phyloP scores from a whole-genome alignment of 2,329 filamentous ascomycete species.

The Colletotrichum musicola region DNA sequence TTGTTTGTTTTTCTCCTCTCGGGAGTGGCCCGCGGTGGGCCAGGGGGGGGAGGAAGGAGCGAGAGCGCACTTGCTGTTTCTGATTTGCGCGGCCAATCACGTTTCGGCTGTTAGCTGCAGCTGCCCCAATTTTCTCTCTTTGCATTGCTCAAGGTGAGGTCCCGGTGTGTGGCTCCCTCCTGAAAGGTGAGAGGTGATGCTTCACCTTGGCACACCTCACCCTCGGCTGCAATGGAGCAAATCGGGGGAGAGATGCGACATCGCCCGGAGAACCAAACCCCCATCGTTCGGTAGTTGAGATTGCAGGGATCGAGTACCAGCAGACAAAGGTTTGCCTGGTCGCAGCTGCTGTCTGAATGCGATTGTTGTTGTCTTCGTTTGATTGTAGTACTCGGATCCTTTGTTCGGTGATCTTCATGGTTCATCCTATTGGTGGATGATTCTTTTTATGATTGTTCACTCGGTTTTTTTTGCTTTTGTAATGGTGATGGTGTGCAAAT shows the following conservation, averaged over 20 bases:
- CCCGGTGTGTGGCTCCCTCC: not conserved
- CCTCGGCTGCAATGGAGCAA: not conserved
- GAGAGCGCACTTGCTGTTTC: not conserved
- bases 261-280: not conserved
- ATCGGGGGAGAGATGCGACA: not conserved
- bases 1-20: conserved; percentile 21
- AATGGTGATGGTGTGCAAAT: not conserved
- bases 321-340: not conserved
- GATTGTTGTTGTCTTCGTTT: not conserved
- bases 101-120: not conserved
- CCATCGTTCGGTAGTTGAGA: not conserved
- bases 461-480: not conserved
- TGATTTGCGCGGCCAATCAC: conserved; percentile 16
- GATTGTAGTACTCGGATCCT: not conserved
- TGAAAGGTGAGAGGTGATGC: not conserved
- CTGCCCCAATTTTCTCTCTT: not conserved
- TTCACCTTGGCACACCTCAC: conserved; percentile 11
- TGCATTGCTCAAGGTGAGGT: not conserved
- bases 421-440: conserved; percentile 6
- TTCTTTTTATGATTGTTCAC: not conserved
- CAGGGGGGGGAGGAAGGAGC: not conserved
- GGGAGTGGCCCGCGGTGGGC: conserved; percentile 37
- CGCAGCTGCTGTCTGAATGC: not conserved
- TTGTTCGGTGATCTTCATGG: not conserved
- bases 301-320: not conserved